A percentile compares a stretch with the other conserved stretches of the same genome.
These are phyloP conservation scores for Solanum pennellii DNA, from an alignment of 257 asterid species.

Conservation along the genomic window DNA sequence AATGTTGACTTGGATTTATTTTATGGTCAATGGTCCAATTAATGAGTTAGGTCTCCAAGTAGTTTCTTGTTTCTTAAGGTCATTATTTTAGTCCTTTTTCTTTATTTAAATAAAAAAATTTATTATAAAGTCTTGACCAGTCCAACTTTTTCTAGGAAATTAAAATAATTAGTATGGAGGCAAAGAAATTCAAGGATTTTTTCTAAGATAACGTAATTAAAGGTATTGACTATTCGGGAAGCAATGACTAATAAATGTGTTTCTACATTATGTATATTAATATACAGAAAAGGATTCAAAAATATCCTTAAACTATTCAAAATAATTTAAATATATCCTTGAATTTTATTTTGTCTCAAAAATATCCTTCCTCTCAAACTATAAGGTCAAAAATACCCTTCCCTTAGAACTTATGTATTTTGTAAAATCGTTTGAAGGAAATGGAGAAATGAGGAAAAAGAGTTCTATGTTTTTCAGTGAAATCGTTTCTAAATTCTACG, in stretches of 20 bases:
- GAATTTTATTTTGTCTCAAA: too few relatives aligned
- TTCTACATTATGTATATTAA: neutral
- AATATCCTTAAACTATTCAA: too few relatives aligned
- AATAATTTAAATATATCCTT: accelerated
- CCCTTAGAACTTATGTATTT: too few relatives aligned
- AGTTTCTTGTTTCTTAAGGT: neutral
- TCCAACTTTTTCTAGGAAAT: neutral
- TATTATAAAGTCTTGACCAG: neutral
- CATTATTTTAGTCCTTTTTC: neutral
- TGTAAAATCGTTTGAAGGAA: too few relatives aligned
- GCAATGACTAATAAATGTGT: neutral
- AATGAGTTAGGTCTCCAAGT: neutral
- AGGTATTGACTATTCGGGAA: neutral
- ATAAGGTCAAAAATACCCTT: too few relatives aligned
- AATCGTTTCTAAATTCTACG: too few relatives aligned
- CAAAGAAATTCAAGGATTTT: neutral
- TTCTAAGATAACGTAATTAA: neutral
- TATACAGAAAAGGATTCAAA: too few relatives aligned
- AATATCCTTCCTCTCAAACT: accelerated
- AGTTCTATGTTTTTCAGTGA: too few relatives aligned
- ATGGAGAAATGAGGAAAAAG: too few relatives aligned
- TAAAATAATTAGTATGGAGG: neutral
- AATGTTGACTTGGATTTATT: neutral
- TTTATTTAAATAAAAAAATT: neutral
- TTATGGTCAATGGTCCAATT: neutral